Evolutionary conservation across 768 basidiomycete species (phyloP), one percentile per base, ranked within the genome.

Genomic region (Auriscalpium microsporum): DNA sequence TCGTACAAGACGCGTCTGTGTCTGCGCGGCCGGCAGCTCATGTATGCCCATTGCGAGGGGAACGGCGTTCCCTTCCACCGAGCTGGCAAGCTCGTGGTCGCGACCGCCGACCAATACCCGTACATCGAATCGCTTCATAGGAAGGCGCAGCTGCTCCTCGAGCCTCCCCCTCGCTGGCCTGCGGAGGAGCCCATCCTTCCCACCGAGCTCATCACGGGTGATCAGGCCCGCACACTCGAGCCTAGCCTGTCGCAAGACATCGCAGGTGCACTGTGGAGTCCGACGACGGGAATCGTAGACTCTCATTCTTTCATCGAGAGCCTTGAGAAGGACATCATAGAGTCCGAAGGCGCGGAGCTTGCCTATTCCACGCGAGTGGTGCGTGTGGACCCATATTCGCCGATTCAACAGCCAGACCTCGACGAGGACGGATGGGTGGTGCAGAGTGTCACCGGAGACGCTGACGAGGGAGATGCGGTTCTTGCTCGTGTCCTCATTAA

Each of bases 41-140:
- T 97, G 58, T 97, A 97, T 64, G 74, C 83, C 21, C 81, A 82
- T 50, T 96, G 93, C 71, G 59, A 77, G 45, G 56, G 66, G 13
- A 69, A 84, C 58, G 73, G 76, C 48, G 81, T 98, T 38, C 84
- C 86, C 0, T 73, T 81, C 65, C 77, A 76, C 47, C 88, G 86
- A 67, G 80, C 82, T 0, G 92, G 94, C 42, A 99, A 98, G 71
- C 84, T 99, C 16, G 83, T 98, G 1, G 87, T 98, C 42, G 95
- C 90, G 0, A 80, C 75, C 16, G 69, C 73, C 16, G 73, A 77
- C 50, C 92, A 97, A 62, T 73, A 70, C 40, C 59, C 74, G 0
- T 95, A 95, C 68, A 77, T 98, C 40, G 74, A 86, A 54, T 66
- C 73, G 17, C 78, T 98, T 2, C 77, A 87, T 57, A 67, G 71